A percentile compares a stretch with the other conserved stretches of the same genome.
phyloP scores from a whole-genome alignment of 2,329 filamentous ascomycete genomes.

The Trichoderma breve region DNA sequence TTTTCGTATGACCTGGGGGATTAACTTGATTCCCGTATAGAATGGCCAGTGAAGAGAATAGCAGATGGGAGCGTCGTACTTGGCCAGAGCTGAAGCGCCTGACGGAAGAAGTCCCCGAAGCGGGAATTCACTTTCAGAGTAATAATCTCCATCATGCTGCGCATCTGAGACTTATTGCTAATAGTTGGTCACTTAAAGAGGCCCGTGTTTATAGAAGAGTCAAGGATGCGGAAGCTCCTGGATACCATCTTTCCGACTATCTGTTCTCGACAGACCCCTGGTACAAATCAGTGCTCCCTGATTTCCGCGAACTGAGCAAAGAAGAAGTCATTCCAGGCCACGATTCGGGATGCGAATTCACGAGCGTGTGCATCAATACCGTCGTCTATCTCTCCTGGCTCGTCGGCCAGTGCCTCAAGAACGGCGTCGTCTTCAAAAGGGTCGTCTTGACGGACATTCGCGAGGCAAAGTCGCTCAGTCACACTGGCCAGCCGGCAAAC shows the following conservation, averaged over 20 bases:
- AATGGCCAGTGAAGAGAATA: slow-evolving; percentile 44
- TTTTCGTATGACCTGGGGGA: neutral
- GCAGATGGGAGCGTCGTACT: slow-evolving; percentile 60
- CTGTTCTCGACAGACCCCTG: slow-evolving; percentile 66
- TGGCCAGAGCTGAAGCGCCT: slow-evolving; percentile 63
- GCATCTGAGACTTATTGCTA: neutral
- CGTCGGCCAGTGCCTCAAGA: slow-evolving; percentile 71
- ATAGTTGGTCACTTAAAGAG: slow-evolving; percentile 36
- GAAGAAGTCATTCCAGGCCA: slow-evolving; percentile 61
- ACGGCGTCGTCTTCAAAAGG: slow-evolving; percentile 67
- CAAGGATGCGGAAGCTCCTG: slow-evolving; percentile 53
- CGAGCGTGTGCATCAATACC: slow-evolving; percentile 87
- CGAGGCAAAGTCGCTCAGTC: slow-evolving; percentile 56
- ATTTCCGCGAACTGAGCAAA: slow-evolving; percentile 62
- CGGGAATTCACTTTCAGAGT: slow-evolving; percentile 79
- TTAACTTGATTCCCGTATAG: slow-evolving; percentile 28
- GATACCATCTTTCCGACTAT: slow-evolving; percentile 52
- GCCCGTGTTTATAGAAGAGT: slow-evolving; percentile 52
- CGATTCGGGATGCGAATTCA: slow-evolving; percentile 73
- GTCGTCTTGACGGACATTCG: slow-evolving; percentile 65
- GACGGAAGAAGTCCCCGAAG: slow-evolving; percentile 65
- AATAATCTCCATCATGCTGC: slow-evolving; percentile 9
- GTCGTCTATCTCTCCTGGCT: slow-evolving; percentile 86
- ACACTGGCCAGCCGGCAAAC: slow-evolving; percentile 58
- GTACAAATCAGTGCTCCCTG: slow-evolving; percentile 69